phyloP scores from a whole-genome alignment of 2,329 filamentous ascomycete species.

The Madurella mycetomatis region DNA sequence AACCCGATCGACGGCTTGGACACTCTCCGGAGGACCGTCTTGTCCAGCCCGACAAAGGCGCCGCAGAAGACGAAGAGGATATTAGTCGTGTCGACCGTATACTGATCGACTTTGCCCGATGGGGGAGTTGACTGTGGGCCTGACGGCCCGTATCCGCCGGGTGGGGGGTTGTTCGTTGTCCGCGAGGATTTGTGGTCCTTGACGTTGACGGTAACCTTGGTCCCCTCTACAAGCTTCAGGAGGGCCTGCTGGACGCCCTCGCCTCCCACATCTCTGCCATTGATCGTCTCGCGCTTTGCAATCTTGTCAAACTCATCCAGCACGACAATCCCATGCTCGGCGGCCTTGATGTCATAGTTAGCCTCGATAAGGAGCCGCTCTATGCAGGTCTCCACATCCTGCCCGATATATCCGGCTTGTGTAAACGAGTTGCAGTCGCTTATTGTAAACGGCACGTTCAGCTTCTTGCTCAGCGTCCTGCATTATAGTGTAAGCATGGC shows the following conservation, averaged over 20 bases:
- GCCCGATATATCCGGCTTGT: constrained; percentile 94
- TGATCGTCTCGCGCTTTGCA: constrained; percentile 77
- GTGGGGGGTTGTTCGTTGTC: constrained; percentile 49
- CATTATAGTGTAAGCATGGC: neutral
- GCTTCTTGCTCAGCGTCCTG: constrained; percentile 82
- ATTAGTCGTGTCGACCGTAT: constrained; percentile 84
- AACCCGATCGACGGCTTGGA: constrained; percentile 86
- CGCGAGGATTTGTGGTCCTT: constrained; percentile 67
- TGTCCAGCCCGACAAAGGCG: constrained; percentile 89
- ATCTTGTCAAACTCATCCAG: constrained; percentile 98
- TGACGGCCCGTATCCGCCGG: constrained; percentile 47
- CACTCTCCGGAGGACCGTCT: constrained; percentile 80
- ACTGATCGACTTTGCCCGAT: constrained; percentile 54
- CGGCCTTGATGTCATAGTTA: constrained; percentile 78
- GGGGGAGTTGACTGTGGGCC: constrained; percentile 45
- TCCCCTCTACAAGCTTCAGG: constrained; percentile 93
- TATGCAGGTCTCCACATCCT: constrained; percentile 95
- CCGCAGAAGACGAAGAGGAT: constrained; percentile 97
- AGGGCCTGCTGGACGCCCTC: constrained; percentile 96
- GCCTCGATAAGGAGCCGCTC: constrained; percentile 84
- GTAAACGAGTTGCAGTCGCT: constrained; percentile 95
- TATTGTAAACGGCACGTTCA: constrained; percentile 95
- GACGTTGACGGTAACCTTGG: constrained; percentile 84
- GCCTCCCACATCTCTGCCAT: constrained; percentile 90
- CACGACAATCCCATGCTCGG: constrained; percentile 90